These are phyloP conservation scores for Bathelium albidoporum DNA, from an alignment of 495 filamentous ascomycete genomes.

Conservation along the genomic window DNA sequence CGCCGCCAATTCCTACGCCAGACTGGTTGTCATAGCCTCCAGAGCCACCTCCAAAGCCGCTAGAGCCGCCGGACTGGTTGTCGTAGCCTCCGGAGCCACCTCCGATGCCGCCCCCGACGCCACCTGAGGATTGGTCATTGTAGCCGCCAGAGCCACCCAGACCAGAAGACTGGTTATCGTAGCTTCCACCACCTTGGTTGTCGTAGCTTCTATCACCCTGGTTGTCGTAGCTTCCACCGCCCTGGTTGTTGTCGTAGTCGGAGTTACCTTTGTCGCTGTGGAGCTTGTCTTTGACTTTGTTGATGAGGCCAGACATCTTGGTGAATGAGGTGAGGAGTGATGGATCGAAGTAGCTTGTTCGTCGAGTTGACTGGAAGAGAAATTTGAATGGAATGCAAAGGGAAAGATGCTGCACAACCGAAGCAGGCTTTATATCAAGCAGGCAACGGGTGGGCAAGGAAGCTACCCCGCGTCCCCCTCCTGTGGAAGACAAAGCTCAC, in stretches of 20 bases:
- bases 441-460: neutral
- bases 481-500: neutral
- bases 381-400: neutral
- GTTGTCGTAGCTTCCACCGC: neutral
- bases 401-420: neutral
- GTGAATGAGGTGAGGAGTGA: neutral
- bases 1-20: neutral
- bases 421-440: neutral
- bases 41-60: neutral
- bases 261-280: neutral
- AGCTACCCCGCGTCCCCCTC: neutral
- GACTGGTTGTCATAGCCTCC: neutral
- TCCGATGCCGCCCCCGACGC: neutral
- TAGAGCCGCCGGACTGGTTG: neutral
- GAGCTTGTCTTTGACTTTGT: constrained; percentile 2
- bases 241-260: neutral
- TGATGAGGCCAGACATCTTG: neutral
- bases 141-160: neutral
- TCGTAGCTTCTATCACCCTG: neutral
- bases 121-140: neutral
- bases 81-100: neutral
- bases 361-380: neutral
- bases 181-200: neutral
- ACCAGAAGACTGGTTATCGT: neutral
- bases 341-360: neutral